Evolutionary conservation across 768 basidiomycete genomes (phyloP), one percentile per base, ranked within the genome.

Genomic region (Hygrophorus russula): DNA sequence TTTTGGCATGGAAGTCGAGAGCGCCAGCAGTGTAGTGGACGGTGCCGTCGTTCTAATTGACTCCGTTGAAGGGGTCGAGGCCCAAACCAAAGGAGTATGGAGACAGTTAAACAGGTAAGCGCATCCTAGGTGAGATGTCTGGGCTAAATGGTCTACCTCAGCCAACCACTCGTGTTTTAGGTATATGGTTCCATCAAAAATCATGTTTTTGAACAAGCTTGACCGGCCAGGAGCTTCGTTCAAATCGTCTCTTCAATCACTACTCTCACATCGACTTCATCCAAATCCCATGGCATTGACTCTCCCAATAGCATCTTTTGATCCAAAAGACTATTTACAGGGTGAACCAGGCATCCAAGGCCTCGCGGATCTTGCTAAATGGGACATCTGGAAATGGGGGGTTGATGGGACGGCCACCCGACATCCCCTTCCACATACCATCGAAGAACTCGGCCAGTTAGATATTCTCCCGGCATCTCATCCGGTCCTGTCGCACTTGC

Each of bases 1-100:
- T 58, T 93, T 93, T 61, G 89, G 89, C n/a, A 91, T 92, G 88
- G 89, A 93, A 55, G 90, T 93, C 19, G 90, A 92, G 61, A 86
- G 88, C 53, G 90, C 90, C 6, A 91, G 88, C 54, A 78, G 89
- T 20, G 82, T 93, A 12, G 77, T 91, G 3, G 89, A 93, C 49
- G 90, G 89, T 44, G 89, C 88, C 12, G 79, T 93, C 20, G 84
- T 93, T 24, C 61, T 93, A 27, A 76, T 93, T 35, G 89, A 93
- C 61, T 84, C 88, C 0, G 89, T 93, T 0, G 89, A 92, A 61
- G 89, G 89, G 5, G 89, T 92, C 4, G 89, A 92, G 59, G 78
- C 86, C 9, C 89, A 93, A 56, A 93, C 90, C 0, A 82, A 78
- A 58, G 86, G 84, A 33, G 90, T 93, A 36, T 92, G 90, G 90